Percentiles rank a stretch among this genome's conserved stretches.
Evolutionary conservation across 2,329 filamentous ascomycete species (phyloP).

Genomic region (Colletotrichum noveboracense): DNA sequence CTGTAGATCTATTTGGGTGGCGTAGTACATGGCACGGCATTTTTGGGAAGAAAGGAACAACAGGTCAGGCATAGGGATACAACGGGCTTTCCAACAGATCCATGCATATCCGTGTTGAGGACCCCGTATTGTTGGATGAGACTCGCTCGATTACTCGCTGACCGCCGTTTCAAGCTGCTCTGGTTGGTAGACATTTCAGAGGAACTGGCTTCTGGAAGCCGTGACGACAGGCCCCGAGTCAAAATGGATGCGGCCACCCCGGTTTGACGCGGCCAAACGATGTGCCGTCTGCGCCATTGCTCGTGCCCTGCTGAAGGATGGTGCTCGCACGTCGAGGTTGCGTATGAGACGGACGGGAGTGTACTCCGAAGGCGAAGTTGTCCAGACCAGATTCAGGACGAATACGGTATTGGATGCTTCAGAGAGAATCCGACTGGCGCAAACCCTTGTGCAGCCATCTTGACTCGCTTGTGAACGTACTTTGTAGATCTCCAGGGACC

Average conservation of each 20-base stretch:
- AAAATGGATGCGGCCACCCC: neutral
- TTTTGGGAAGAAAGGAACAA: neutral
- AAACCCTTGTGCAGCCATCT: neutral
- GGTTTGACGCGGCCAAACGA: neutral
- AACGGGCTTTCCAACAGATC: neutral
- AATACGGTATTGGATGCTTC: neutral
- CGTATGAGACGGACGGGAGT: neutral
- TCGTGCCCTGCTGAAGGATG: neutral
- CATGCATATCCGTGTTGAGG: neutral
- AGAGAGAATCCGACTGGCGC: neutral
- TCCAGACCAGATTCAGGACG: neutral
- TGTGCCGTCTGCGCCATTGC: neutral
- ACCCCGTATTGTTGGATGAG: neutral
- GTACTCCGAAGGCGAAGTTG: neutral
- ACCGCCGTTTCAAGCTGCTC: neutral
- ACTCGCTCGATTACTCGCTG: neutral
- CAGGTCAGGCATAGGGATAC: neutral
- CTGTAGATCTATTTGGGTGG: neutral
- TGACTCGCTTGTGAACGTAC: neutral
- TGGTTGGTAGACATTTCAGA: neutral
- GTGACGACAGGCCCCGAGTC: neutral
- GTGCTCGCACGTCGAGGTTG: neutral
- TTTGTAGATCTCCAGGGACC: neutral
- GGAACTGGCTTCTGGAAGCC: conserved; percentile 15
- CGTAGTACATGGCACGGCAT: neutral